Evolutionary conservation across 148 eudicot species (phyloP), one percentile per base, ranked within the genome.

Genomic region (Polygonum aviculare): DNA sequence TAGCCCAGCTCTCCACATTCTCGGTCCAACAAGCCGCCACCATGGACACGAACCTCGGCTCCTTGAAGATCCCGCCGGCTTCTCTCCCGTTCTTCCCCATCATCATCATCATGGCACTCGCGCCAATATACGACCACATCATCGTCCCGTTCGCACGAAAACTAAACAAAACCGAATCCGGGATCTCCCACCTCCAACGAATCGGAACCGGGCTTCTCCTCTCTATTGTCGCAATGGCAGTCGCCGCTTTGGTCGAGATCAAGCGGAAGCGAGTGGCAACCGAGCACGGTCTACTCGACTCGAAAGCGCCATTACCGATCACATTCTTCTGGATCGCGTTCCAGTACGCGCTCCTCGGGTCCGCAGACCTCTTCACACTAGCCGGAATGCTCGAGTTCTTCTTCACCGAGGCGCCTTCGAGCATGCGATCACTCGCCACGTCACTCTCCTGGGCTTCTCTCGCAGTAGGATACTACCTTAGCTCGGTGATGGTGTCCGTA

Each of bases 1-100:
- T 93, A 59, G 97, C 98, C 12, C 98, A 93, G 54, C 87, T 93
- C 55, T 89, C 93, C 3, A 93, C 98, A n/a, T 91, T 90, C 82
- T 93, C 98, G 0, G 96, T 93, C 76, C 92, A 91, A 77, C 96
- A 93, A 82, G 90, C 94, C 0, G 90, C 92, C 10, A 83, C 93
- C 15, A 93, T 91, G 98, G 65, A 89, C 92, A 91, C 90, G 3
- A 83, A 81, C 5, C 83, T 91, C 41, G 92, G 94, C 3, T 84
- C 90, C 78, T 31, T 93, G 15, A 88, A 75, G 47, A 83, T 93
- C 39, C 96, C 98, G 0, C 93, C 96, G 0, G 96, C 96, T 2
- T 93, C 96, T 12, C 92, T 93, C 31, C 98, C 98, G 0, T 78
- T 93, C 12, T 93, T 91, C 82, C 98, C 96, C 0, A 83, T 93